Conservation (phyloP, 129 eudicot genomes). For the Ambrosia trifida region DNA sequence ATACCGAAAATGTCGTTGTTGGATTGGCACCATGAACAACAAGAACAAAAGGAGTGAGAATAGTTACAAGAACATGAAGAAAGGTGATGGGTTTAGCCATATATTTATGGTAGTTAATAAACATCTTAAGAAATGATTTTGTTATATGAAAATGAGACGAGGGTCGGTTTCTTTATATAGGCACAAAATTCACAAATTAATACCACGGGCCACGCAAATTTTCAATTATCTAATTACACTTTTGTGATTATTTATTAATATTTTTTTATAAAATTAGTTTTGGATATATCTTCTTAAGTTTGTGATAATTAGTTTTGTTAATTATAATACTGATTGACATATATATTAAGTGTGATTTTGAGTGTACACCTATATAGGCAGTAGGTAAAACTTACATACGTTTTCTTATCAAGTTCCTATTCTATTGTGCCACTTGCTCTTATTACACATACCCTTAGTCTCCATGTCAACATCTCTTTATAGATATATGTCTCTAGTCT, state of each 20-base stretch:
- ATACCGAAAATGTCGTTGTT: conserved; percentile 36
- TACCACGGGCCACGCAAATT: conserved; percentile 26
- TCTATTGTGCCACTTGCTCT: conserved; percentile 28
- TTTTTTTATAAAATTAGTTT: not conserved
- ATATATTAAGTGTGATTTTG: conserved; percentile 12
- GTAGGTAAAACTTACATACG: conserved; percentile 28
- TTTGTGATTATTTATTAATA: not conserved
- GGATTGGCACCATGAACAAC: conserved; percentile 39
- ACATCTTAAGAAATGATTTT: conserved; percentile 13
- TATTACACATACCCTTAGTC: not conserved
- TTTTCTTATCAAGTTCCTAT: conserved; percentile 19
- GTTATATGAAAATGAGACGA: conserved; percentile 17
- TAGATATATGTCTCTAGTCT: not conserved
- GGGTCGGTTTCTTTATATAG: conserved; percentile 39
- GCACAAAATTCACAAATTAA: conserved; percentile 10
- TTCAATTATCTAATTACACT: conserved; percentile 13
- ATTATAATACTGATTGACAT: not conserved
- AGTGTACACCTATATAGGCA: conserved; percentile 23
- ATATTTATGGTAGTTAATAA: conserved; percentile 4
- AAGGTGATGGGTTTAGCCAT: conserved; percentile 42
- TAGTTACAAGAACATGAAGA: conserved; percentile 20
- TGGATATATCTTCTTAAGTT: conserved; percentile 14
- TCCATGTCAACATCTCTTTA: conserved; percentile 14
- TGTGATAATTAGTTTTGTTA: conserved; percentile 1
- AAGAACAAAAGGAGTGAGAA: conserved; percentile 7